These are phyloP conservation scores for Eucalyptus albens DNA, from an alignment of 345 rosid species.

Conservation along the genomic window DNA sequence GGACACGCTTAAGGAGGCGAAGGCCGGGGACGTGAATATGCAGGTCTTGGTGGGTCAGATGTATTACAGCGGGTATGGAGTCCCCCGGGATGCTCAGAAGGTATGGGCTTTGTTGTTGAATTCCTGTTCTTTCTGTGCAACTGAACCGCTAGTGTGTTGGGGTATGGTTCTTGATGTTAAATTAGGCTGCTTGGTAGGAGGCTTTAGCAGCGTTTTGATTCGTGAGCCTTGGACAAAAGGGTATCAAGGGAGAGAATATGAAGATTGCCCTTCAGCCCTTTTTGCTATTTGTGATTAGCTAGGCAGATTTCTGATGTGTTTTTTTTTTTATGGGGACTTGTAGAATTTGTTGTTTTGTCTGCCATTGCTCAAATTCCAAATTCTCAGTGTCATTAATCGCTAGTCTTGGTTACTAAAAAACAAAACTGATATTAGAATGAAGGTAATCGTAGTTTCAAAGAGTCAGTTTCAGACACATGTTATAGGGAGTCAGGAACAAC, in stretches of 20 bases:
- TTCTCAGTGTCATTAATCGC: not conserved
- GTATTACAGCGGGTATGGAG: conserved; percentile 92
- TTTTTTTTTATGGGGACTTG: not conserved
- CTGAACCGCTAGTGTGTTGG: not conserved
- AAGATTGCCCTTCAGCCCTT: not conserved
- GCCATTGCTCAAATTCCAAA: not conserved
- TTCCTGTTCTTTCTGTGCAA: not conserved
- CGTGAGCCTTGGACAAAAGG: not conserved
- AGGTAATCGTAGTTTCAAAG: not conserved
- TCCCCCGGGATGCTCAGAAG: conserved; percentile 72
- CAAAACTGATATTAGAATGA: not conserved
- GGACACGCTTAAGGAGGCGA: conserved; percentile 90
- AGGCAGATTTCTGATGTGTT: not conserved
- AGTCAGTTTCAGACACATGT: not conserved
- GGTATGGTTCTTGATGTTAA: not conserved
- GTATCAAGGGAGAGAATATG: not conserved
- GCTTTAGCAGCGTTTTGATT: not conserved
- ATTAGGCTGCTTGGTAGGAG: not conserved
- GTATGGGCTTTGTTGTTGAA: conserved; percentile 1
- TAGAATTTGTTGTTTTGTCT: not conserved
- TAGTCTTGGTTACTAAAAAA: not conserved
- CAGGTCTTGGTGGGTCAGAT: conserved; percentile 84
- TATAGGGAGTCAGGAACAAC: not conserved
- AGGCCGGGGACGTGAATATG: conserved; percentile 81
- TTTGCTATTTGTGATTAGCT: not conserved